Percentiles rank a stretch among this genome's conserved stretches.
Conservation (phyloP, 225 moss, liverwort and hornwort genomes). For the Physcomitrium patens region DNA sequence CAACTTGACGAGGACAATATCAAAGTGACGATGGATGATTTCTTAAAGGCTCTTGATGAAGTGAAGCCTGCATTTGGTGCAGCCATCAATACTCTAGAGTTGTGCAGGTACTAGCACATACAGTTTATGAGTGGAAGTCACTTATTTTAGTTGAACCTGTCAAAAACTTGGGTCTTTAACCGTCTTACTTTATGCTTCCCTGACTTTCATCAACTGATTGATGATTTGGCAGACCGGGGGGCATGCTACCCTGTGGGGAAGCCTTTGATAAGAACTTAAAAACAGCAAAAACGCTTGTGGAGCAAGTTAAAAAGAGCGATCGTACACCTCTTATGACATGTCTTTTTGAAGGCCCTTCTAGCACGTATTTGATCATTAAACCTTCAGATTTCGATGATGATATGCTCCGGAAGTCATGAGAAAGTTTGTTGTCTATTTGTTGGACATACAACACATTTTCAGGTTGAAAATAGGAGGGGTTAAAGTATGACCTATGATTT, state of each 20-base stretch:
- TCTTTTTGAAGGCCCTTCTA: slow-evolving; percentile 67
- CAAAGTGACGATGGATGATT: slow-evolving; percentile 68
- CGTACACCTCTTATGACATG: slow-evolving; percentile 72
- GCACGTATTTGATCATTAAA: slow-evolving; percentile 49
- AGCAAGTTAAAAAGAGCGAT: slow-evolving; percentile 71
- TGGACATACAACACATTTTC: background rate
- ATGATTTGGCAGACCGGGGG: slow-evolving; percentile 50
- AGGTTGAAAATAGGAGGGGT: background rate
- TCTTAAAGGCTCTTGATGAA: slow-evolving; percentile 57
- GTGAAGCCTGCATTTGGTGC: slow-evolving; percentile 87
- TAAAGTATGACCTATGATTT: background rate
- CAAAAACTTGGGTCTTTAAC: background rate
- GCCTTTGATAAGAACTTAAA: slow-evolving; percentile 43
- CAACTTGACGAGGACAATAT: slow-evolving; percentile 75
- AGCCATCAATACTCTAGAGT: slow-evolving; percentile 62
- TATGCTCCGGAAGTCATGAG: background rate
- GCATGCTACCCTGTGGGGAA: slow-evolving; percentile 68
- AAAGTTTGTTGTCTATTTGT: background rate
- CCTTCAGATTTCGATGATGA: background rate
- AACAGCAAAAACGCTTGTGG: slow-evolving; percentile 52
- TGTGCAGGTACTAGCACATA: slow-evolving; percentile 61
- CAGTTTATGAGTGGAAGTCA: background rate
- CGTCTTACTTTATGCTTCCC: background rate
- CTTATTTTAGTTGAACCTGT: background rate
- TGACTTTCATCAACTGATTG: slow-evolving; percentile 11